Evolutionary conservation across 768 basidiomycete species (phyloP), one percentile per base, ranked within the genome.

Genomic region (Boletales sp.): DNA sequence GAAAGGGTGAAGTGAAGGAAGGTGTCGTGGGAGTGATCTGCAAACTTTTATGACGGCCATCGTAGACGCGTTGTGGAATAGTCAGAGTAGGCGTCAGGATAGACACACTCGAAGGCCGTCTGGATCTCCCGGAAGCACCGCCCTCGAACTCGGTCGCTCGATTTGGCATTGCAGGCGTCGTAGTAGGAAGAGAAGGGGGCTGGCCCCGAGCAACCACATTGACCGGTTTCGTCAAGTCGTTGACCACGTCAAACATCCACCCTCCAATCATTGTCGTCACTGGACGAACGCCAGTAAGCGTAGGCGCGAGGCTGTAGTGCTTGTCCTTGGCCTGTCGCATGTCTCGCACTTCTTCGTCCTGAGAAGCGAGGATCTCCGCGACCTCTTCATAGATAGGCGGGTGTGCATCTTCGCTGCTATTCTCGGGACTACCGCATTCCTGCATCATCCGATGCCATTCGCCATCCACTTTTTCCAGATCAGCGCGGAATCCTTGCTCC

Each of bases 171-270:
- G 12, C 37, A 18, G 19, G 27, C 50, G 50, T 17, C 8, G 62
- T 21, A 15, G 63, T 57, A 3, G 70, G 60, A 10, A 51, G 46
- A 6, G 60, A 53, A 4, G 65, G 60, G 43, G 42, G 15, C 14
- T 52, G 38, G 2, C 51, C 34, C 5, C 29, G 45, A 4, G 10
- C n/a, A 9, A 29, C 39, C 14, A 9, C 38, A 21, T 50, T 43
- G 4, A 44, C 51, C 4, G 67, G 58, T 45, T 66, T 69, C 1
- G 83, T 83, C 17, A 90, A 68, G 41, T 87, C 87, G 0, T 81
- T 76, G 32, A 91, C 76, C 49, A 77, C 88, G 34, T 92, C 87
- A 50, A 89, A 79, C 89, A 90, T 90, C 90, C 90, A 91, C 55
- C 81, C 81, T n/a, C 84, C 83, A 19, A 86, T 70, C 6, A 45